Percentiles rank a stretch among this genome's conserved stretches.
Conservation (phyloP, 2,329 filamentous ascomycete species). For the Calonectria hawksworthii region DNA sequence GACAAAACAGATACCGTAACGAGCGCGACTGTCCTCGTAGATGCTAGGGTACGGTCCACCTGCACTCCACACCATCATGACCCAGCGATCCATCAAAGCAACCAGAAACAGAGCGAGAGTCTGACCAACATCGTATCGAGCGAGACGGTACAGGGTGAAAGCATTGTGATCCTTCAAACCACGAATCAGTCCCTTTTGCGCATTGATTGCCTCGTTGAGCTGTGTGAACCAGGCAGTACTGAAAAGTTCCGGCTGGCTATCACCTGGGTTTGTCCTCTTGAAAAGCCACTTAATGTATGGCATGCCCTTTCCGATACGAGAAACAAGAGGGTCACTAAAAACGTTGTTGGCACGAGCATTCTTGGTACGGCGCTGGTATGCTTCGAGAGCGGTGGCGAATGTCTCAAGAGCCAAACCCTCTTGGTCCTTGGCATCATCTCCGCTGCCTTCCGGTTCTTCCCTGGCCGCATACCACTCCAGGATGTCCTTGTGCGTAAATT, state of each 20-base stretch:
- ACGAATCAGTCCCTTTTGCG: conserved; percentile 28
- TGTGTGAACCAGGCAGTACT: conserved; percentile 38
- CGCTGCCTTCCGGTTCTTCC: neutral
- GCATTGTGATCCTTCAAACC: conserved; percentile 34
- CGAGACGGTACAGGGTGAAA: conserved; percentile 34
- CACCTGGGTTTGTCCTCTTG: conserved; percentile 24
- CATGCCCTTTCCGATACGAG: conserved; percentile 29
- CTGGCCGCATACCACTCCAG: conserved; percentile 31
- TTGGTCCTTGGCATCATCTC: conserved; percentile 19
- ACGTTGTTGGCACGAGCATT: conserved; percentile 8
- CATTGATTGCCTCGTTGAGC: conserved; percentile 27
- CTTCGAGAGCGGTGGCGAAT: conserved; percentile 15
- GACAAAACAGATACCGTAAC: conserved; percentile 34
- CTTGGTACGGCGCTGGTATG: conserved; percentile 23
- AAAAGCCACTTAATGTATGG: conserved; percentile 36
- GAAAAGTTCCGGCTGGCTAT: conserved; percentile 17
- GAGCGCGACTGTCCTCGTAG: conserved; percentile 29
- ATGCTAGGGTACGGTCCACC: conserved; percentile 34
- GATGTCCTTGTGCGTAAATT: conserved; percentile 30
- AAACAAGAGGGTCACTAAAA: conserved; percentile 26
- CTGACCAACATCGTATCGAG: conserved; percentile 33
- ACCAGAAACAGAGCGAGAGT: conserved; percentile 36
- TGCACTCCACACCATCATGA: conserved; percentile 38
- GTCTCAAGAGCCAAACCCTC: conserved; percentile 20
- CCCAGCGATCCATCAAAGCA: conserved; percentile 37